A percentile compares a stretch with the other conserved stretches of the same genome.
Evolutionary conservation across 805 yeast genomes (phyloP).

Genomic region (Candida montana): DNA sequence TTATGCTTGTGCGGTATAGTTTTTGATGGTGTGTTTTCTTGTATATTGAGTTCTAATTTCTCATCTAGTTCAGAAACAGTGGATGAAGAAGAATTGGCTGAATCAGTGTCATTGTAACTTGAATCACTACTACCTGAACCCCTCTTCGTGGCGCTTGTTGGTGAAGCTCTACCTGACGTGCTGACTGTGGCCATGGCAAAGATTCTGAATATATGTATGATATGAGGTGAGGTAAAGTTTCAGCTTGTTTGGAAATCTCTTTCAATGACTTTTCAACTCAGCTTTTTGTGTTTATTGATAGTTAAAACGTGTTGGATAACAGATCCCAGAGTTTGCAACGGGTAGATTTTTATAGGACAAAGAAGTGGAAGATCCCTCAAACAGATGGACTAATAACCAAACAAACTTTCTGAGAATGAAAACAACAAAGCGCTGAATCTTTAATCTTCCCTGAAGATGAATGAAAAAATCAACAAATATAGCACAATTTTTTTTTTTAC

Average conservation of each 20-base stretch:
- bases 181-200: neutral
- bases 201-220: too few species aligned
- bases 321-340: too few species aligned
- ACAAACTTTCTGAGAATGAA: neutral
- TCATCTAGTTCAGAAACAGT: slow-evolving; percentile 2
- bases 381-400: neutral
- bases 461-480: too few species aligned
- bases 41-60: neutral
- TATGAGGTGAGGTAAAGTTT: too few species aligned
- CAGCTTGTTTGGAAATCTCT: too few species aligned
- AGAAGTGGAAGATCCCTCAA: neutral
- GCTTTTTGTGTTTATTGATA: too few species aligned
- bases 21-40: neutral
- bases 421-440: too few species aligned
- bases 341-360: too few species aligned
- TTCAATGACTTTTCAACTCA: too few species aligned
- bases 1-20: neutral
- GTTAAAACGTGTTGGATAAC: too few species aligned
- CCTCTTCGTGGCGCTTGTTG: neutral
- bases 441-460: too few species aligned
- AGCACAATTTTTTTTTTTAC: too few species aligned
- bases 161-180: neutral
- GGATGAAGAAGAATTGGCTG: slow-evolving; percentile 5
- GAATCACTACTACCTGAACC: slow-evolving; percentile 1
- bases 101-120: neutral